These are phyloP conservation scores for Phlebiopsis flavidoalba DNA, from an alignment of 768 basidiomycete genomes.

Conservation along the genomic window DNA sequence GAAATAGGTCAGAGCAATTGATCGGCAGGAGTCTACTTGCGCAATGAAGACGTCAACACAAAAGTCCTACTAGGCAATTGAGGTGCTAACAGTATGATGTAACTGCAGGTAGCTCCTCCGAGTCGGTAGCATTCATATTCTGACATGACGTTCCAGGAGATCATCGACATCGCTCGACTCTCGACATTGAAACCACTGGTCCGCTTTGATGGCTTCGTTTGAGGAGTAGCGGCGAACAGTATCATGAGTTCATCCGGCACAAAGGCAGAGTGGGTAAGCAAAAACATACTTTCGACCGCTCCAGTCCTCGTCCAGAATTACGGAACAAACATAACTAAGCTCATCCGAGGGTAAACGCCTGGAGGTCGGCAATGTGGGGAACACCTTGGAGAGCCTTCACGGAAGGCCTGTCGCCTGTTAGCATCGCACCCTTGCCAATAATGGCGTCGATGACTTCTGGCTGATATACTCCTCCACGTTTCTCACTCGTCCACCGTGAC, in stretches of 20 bases:
- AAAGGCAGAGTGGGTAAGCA: neutral
- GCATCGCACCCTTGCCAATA: constrained; percentile 70
- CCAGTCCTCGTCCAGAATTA: constrained; percentile 98
- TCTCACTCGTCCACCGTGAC: constrained; percentile 79
- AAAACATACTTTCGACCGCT: constrained; percentile 72
- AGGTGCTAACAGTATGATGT: neutral
- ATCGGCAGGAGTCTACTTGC: neutral
- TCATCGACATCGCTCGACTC: constrained; percentile 85
- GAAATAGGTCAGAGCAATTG: neutral
- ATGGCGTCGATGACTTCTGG: constrained; percentile 85
- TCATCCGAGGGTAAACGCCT: constrained; percentile 93
- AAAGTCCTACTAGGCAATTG: neutral
- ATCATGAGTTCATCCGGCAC: constrained; percentile 12
- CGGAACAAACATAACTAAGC: constrained; percentile 94
- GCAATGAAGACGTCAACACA: constrained; percentile 4
- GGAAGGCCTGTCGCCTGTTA: constrained; percentile 89
- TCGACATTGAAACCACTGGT: constrained; percentile 98
- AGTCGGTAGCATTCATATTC: constrained; percentile 63
- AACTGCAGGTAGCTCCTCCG: constrained; percentile 89
- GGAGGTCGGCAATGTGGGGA: constrained; percentile 87
- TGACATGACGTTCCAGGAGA: constrained; percentile 81
- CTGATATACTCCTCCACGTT: constrained; percentile 87
- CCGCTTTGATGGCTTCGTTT: constrained; percentile 90
- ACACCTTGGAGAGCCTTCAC: constrained; percentile 92
- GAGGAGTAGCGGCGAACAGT: constrained; percentile 56